Evolutionary conservation across 139 green algal genomes (phyloP).

Genomic region (Pseudopediastrum boryanum): DNA sequence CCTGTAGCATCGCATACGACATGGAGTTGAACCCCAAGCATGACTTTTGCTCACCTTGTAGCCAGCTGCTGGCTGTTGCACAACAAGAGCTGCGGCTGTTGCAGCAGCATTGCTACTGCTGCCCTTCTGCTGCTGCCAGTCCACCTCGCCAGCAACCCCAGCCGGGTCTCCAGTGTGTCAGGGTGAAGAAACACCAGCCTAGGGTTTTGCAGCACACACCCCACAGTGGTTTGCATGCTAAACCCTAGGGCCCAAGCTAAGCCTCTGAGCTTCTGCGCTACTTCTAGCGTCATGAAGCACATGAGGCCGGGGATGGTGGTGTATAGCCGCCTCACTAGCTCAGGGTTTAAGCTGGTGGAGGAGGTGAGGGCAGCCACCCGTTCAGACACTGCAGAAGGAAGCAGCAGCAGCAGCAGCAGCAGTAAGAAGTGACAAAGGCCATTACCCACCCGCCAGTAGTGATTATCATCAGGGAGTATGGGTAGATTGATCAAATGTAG

Average conservation of each 20-base stretch:
- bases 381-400: conserved; percentile 26
- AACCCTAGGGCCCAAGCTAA: conserved; percentile 1
- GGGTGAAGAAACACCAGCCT: conserved; percentile 18
- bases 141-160: conserved; percentile 22
- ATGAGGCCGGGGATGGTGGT: conserved; percentile 27
- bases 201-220: not conserved
- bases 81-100: conserved; percentile 18
- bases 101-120: conserved; percentile 6
- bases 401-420: not conserved
- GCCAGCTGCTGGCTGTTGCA: conserved; percentile 25
- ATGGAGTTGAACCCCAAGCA: too few relatives aligned
- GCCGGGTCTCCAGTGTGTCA: not conserved
- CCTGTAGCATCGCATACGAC: too few relatives aligned
- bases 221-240: not conserved
- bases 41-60: not conserved
- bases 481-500: too few relatives aligned
- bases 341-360: not conserved
- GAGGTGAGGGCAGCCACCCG: conserved; percentile 7
- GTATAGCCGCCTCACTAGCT: conserved; percentile 34
- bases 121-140: not conserved
- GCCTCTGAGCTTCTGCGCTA: conserved; percentile 20
- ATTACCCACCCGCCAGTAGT: too few relatives aligned
- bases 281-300: conserved; percentile 12
- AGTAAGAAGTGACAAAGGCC: too few relatives aligned
- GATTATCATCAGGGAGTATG: too few relatives aligned